Percentiles rank a stretch among this genome's conserved stretches.
Evolutionary conservation across 2,329 filamentous ascomycete genomes (phyloP).

Genomic region (Fusarium verticillioides): DNA sequence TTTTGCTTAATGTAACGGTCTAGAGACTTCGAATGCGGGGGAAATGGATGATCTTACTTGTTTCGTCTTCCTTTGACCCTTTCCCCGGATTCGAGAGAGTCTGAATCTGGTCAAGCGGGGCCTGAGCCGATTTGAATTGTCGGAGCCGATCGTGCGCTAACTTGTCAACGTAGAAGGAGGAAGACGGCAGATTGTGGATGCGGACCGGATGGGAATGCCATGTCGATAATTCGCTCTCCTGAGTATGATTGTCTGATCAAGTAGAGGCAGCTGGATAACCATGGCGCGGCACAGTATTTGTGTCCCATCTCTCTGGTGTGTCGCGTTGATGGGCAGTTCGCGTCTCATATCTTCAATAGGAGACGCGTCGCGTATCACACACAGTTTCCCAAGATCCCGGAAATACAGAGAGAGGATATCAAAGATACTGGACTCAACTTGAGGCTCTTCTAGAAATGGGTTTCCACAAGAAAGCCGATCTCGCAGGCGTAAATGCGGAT

Average conservation of each 20-base stretch:
- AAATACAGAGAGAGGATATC: accelerated
- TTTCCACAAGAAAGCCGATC: neutral
- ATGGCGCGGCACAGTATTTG: neutral
- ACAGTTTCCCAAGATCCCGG: neutral
- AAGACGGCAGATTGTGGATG: neutral
- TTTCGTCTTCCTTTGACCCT: conserved; percentile 8
- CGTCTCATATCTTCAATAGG: too few relatives aligned
- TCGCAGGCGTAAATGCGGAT: neutral
- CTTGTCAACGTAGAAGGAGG: neutral
- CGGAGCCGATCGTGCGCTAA: conserved; percentile 14
- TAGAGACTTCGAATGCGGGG: conserved; percentile 18
- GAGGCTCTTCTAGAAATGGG: neutral
- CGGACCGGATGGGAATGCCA: neutral
- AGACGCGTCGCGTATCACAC: too few relatives aligned
- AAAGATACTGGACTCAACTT: neutral
- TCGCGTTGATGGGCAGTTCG: too few relatives aligned
- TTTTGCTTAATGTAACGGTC: neutral
- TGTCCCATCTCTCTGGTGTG: too few relatives aligned
- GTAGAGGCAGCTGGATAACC: accelerated
- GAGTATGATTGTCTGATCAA: neutral
- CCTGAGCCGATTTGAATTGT: neutral
- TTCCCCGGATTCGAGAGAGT: neutral
- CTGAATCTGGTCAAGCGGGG: conserved; percentile 21
- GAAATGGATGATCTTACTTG: conserved; percentile 9
- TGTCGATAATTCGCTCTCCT: neutral